Base-by-base conservation (phyloP, 2,329 filamentous ascomycete species). In the Curvularia eragrostidis region DNA sequence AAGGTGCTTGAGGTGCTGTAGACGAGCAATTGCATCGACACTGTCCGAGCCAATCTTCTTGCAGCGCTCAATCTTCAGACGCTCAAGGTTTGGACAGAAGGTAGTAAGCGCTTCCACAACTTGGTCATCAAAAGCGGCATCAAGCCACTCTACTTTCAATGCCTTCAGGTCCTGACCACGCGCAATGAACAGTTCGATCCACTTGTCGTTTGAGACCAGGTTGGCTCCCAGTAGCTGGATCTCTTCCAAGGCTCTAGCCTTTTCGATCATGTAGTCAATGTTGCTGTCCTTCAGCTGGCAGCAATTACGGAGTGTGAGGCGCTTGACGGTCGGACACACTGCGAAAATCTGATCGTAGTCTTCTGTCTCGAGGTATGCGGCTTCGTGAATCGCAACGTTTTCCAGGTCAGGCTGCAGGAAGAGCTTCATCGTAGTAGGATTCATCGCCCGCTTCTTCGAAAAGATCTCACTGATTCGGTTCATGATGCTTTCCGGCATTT, bases 251-350 rank as follows among this genome's bases (percentile, higher is more conserved):
- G 84, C 77, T 48, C 87, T 84, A 48, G 90, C 84, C 47, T 91
- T 90, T 54, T 87, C 87, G 19, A 91, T 81, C 69, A 97, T 85
- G 74, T 94, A 97, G 51, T 91, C 86, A 76, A 97, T 84, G 41
- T 93, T 90, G 38, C 83, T 82, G 69, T 97, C 90, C 76, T 96
- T 97, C 82, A 97, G 89, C 71, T 97, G 93, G 48, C 95, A 91
- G n/a, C 89, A 91, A 69, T 93, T 94, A 48, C 90, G 87, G 10
- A 96, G 80, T 63, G 92, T 90, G 55, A 97, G 82, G 42, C 84
- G 84, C 67, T 86, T 86, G 52, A 97, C 80, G 5, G 82, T 82
- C 0, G 91, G 87, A 56, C 90, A 88, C 2, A 87, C 83, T 50
- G 92, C 89, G 61, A 97, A 93, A 41, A 97, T 91, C 63, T 88